Conservation (phyloP, 2,329 filamentous ascomycete genomes). For the Calonectria hawksworthii region DNA sequence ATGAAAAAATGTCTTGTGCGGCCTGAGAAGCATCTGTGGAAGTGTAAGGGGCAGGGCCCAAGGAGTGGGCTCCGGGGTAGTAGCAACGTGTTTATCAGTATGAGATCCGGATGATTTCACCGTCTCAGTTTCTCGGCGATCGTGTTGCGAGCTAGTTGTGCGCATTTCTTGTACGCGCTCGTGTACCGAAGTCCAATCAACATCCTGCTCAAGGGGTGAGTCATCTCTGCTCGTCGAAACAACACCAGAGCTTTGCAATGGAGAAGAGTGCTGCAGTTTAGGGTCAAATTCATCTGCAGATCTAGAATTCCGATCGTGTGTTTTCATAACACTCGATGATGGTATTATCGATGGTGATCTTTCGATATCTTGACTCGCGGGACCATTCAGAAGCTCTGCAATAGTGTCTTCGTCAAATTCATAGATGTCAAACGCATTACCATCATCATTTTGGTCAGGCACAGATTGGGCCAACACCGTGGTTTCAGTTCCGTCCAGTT, state of each 20-base stretch:
- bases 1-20: conserved; percentile 69
- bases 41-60: conserved; percentile 4
- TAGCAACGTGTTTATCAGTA: background rate
- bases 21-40: conserved; percentile 26
- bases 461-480: background rate
- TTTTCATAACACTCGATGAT: conserved; percentile 51
- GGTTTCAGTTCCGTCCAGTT: conserved; percentile 23
- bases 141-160: conserved; percentile 12
- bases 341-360: conserved; percentile 45
- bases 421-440: conserved; percentile 16
- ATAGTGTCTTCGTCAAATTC: conserved; percentile 36
- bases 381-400: conserved; percentile 27
- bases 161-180: conserved; percentile 22
- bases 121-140: conserved; percentile 10
- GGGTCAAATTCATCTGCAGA: conserved; percentile 53
- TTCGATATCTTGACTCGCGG: conserved; percentile 22
- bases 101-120: background rate
- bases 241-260: conserved; percentile 19
- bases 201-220: conserved; percentile 50
- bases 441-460: background rate
- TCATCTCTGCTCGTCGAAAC: conserved; percentile 17
- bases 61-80: conserved; percentile 7
- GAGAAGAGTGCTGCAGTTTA: conserved; percentile 53
- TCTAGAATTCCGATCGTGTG: conserved; percentile 50
- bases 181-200: conserved; percentile 57